Evolutionary conservation across 179 eudicot genomes (phyloP).

Genomic region (Vitellaria paradoxa): DNA sequence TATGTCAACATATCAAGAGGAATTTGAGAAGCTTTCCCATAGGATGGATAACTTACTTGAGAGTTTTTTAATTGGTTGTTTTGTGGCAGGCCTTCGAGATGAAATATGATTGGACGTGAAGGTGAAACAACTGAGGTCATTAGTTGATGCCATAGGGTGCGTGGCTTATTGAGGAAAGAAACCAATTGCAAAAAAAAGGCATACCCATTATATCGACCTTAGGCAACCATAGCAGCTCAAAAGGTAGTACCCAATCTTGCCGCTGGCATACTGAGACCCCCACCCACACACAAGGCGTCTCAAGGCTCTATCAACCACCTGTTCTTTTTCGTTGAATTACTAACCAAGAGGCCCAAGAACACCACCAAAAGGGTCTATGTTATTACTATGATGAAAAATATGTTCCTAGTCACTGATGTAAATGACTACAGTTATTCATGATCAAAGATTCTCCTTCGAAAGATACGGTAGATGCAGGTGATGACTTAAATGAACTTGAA

Average conservation of each 20-base stretch:
- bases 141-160: conserved; percentile 4
- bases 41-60: neutral
- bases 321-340: neutral
- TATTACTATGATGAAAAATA: neutral
- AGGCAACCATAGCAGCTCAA: neutral
- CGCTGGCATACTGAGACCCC: neutral
- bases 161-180: conserved; percentile 1
- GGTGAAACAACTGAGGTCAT: neutral
- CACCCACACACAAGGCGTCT: neutral
- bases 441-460: neutral
- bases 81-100: conserved; percentile 9
- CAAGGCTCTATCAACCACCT: neutral
- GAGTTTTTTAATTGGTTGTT: neutral
- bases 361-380: neutral
- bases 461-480: too few relatives aligned
- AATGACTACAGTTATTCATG: neutral
- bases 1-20: neutral
- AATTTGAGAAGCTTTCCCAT: neutral
- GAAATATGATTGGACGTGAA: conserved; percentile 9
- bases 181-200: neutral
- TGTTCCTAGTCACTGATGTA: neutral
- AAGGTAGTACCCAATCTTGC: neutral
- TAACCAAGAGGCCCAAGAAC: neutral
- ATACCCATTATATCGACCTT: neutral
- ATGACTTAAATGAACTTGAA: too few relatives aligned